These are phyloP conservation scores for Poa pratensis DNA, from an alignment of 176 grass and related monocot genomes.

Conservation along the genomic window DNA sequence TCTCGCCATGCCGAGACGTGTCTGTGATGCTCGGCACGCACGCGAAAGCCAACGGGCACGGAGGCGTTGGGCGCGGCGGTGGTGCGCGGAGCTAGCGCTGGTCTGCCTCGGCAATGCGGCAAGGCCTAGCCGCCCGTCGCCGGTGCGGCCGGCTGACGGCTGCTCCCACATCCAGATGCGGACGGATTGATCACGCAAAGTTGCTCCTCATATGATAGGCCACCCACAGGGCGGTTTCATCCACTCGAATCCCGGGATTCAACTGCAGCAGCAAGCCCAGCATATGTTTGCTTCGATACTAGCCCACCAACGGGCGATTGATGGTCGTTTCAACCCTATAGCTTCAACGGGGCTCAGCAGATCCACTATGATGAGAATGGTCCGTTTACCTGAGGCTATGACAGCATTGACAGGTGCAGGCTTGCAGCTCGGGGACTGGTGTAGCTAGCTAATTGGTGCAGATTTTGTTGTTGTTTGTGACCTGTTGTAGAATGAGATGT, in stretches of 20 bases:
- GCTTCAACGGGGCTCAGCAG: slow-evolving; percentile 18
- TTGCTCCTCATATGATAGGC: slow-evolving; percentile 25
- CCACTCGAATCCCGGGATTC: slow-evolving; percentile 31
- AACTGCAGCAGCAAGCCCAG: slow-evolving; percentile 39
- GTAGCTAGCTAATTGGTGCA: neutral
- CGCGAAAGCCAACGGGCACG: no score
- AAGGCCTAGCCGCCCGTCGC: no score
- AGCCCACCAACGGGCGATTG: neutral
- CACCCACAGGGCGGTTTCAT: slow-evolving; percentile 40
- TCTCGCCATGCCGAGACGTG: no score
- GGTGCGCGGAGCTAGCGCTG: no score
- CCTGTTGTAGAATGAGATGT: no score
- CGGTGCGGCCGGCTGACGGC: no score
- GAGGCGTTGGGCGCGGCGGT: no score
- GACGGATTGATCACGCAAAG: no score
- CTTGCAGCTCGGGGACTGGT: neutral
- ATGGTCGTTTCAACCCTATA: slow-evolving; percentile 27
- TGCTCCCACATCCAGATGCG: no score
- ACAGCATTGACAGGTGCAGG: neutral
- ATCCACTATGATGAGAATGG: slow-evolving; percentile 21
- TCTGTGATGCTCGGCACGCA: no score
- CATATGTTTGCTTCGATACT: slow-evolving; percentile 32
- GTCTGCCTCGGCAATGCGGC: no score
- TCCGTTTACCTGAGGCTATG: slow-evolving; percentile 35
- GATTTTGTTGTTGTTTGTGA: no score